Percentiles rank a stretch among this genome's conserved stretches.
Conservation (phyloP, 176 grass and related monocot species). For the Chloris gayana region DNA sequence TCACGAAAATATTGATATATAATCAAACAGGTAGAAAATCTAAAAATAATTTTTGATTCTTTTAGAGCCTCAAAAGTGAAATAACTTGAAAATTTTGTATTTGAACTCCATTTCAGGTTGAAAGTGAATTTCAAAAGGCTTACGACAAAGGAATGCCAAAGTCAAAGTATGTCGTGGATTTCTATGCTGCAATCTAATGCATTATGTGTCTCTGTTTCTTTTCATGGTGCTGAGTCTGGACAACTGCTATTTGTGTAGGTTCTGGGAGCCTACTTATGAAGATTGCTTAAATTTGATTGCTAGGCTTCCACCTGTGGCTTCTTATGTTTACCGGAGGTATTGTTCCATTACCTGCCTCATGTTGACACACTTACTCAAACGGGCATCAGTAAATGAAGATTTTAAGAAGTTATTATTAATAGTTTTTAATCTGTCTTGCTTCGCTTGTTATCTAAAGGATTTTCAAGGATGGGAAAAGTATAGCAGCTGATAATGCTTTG, state of each 20-base stretch:
- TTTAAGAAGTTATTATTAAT: not conserved
- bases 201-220: conserved; percentile 24
- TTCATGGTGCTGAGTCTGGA: conserved; percentile 10
- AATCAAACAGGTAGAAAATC: not conserved
- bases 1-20: not conserved
- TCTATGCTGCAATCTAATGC: conserved; percentile 14
- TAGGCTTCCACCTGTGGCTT: conserved; percentile 76
- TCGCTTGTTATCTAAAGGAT: conserved; percentile 58
- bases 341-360: conserved; percentile 17
- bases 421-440: conserved; percentile 25
- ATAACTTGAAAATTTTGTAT: conserved; percentile 3
- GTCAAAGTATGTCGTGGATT: conserved; percentile 67
- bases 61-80: conserved; percentile 3
- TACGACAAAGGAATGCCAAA: conserved; percentile 90
- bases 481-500: conserved; percentile 74
- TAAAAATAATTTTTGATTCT: conserved; percentile 11
- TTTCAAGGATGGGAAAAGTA: conserved; percentile 81
- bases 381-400: not conserved
- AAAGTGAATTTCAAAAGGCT: conserved; percentile 98
- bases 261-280: conserved; percentile 99
- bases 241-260: conserved; percentile 56
- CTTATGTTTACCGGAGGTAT: conserved; percentile 95
- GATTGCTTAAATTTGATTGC: conserved; percentile 96
- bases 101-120: conserved; percentile 68
- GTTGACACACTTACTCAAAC: not conserved